Base-by-base conservation (phyloP, 2,329 filamentous ascomycete species). In the Colletotrichum lentis region DNA sequence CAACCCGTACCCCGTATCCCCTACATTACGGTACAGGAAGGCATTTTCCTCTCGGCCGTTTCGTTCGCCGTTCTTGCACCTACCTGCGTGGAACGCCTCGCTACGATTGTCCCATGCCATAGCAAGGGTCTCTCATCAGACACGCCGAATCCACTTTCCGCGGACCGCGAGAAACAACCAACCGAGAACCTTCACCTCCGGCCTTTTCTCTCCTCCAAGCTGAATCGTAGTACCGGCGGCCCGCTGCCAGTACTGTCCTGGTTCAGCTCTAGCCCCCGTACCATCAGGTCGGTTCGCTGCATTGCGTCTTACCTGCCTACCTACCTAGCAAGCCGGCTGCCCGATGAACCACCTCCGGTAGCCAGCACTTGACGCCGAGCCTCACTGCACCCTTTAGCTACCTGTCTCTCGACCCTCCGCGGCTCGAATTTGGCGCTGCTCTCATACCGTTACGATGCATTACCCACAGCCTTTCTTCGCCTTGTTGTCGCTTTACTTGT, bases 401-500 rank as follows among this genome's bases (percentile, higher is more conserved):
- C 31, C 31, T 35, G 31, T 47, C 14, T 35, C 39, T 55, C 41
- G 5, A 18, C 35, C 22, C 24, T 27, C 44, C 27, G 20, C 39
- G 8, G 14, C 20, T 47, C 27, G 41, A 5, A 11, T 31, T 54
- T 35, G 41, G 22, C 41, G 18, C 27, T 37, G 31, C 35, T 20
- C 49, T 22, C 20, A 52, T 39, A 43, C 24, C 39, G 37, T 60
- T 57, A 63, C 43, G n/a, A 71, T 71, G 70, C 55, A 47, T 52
- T 64, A 53, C 44, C 52, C 64, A 2, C 56, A 70, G 49, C 52
- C 69, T 14, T 70, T 74, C 67, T 68, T 78, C 61, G 68, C 72
- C 4, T 20, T 77, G 59, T 55, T 78, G 31, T 73, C 73, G 44
- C 59, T 76, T 39, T 73, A 69, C 65, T 65, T 71, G 41, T 24